Evolutionary conservation across 305 asterid species (phyloP).

Genomic region (Solanum hybrid): DNA sequence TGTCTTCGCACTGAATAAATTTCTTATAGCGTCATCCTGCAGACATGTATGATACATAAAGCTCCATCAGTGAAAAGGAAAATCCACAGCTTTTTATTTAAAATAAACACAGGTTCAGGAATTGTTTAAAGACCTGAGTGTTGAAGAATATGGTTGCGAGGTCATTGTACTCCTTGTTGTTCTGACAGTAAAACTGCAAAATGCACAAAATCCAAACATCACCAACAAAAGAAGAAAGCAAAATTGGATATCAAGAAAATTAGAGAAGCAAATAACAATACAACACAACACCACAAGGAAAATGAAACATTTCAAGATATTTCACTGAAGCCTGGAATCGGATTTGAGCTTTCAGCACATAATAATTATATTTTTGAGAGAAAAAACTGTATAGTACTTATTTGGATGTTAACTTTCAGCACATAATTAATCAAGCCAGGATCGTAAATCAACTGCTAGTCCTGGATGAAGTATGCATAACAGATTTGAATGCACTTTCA

Average conservation of each 20-base stretch:
- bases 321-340: not conserved
- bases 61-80: constrained; percentile 13
- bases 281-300: not conserved
- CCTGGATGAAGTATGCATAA: not conserved
- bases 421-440: not conserved
- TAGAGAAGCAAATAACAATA: not conserved
- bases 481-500: not conserved
- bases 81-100: not conserved
- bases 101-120: not conserved
- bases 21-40: constrained; percentile 99
- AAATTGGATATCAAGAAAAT: not conserved
- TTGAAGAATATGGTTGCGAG: constrained; percentile 97
- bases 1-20: constrained; percentile 94
- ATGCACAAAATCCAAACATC: constrained; percentile 7
- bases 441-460: not conserved
- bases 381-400: not conserved
- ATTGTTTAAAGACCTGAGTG: constrained; percentile 58
- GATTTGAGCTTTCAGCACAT: not conserved
- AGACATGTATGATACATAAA: constrained; percentile 7
- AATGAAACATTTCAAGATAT: not conserved
- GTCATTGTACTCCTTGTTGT: constrained; percentile 75
- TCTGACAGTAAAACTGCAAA: constrained; percentile 71
- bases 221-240: constrained; percentile 4
- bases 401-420: not conserved
- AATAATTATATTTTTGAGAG: not conserved